These are phyloP conservation scores for Irpex sp. DNA, from an alignment of 1,284 basidiomycete species.

Conservation along the genomic window DNA sequence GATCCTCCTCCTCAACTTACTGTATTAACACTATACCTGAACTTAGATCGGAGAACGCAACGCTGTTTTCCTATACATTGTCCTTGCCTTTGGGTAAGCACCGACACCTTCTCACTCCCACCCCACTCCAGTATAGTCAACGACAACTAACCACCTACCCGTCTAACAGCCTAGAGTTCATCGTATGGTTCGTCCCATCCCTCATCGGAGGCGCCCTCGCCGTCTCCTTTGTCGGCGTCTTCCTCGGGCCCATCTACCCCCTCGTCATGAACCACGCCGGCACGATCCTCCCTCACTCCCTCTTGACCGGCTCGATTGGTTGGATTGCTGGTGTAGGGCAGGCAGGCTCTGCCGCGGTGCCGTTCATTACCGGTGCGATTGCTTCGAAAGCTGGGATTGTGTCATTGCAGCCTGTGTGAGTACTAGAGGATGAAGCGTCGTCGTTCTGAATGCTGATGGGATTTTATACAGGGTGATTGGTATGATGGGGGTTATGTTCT, in stretches of 20 bases:
- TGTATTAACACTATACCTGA: neutral
- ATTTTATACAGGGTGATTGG: too few species aligned
- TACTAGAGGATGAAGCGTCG: conserved; percentile 6
- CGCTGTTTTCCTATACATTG: conserved; percentile 35
- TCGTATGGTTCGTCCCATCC: conserved; percentile 57
- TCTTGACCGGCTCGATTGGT: conserved; percentile 52
- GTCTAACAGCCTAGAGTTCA: conserved; percentile 41
- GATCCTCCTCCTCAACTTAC: too few species aligned
- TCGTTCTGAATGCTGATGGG: too few species aligned
- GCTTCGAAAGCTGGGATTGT: conserved; percentile 46
- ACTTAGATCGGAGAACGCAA: conserved; percentile 37
- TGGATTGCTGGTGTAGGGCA: conserved; percentile 54
- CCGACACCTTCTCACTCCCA: neutral
- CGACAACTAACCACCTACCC: neutral
- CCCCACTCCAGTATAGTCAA: neutral
- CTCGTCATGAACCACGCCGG: conserved; percentile 48
- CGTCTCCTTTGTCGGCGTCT: conserved; percentile 52
- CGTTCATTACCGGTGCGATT: conserved; percentile 57
- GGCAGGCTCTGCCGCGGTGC: conserved; percentile 52
- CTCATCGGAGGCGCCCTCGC: conserved; percentile 49
- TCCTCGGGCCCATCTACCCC: conserved; percentile 50
- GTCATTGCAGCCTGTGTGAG: conserved; percentile 54
- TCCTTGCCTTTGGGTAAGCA: conserved; percentile 33
- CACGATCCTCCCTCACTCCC: conserved; percentile 43
- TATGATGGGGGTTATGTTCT: too few species aligned